Percentiles rank a stretch among this genome's conserved stretches.
Evolutionary conservation across 305 asterid genomes (phyloP).

Genomic region (Withania somnifera): DNA sequence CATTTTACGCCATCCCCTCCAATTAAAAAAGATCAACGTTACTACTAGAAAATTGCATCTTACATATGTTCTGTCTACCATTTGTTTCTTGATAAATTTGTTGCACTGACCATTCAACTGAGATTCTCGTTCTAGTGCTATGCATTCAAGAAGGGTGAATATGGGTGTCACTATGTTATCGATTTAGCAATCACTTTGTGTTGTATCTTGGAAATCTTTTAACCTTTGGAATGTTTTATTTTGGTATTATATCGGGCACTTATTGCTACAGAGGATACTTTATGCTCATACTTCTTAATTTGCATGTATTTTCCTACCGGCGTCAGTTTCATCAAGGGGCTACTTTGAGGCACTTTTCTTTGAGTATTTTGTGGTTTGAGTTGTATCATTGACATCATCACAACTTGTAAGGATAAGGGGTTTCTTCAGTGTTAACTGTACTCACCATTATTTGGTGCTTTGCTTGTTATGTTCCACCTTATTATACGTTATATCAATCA

Average conservation of each 20-base stretch:
- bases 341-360: background rate
- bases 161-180: background rate
- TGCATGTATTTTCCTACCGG: background rate
- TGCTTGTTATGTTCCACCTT: background rate
- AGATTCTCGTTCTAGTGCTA: background rate
- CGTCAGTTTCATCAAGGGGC: background rate
- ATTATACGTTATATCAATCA: background rate
- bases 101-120: background rate
- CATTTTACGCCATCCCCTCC: background rate
- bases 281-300: background rate
- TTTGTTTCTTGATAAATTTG: background rate
- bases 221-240: background rate
- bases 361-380: background rate
- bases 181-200: background rate
- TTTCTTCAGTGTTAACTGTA: background rate
- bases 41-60: background rate
- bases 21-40: background rate
- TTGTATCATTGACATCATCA: background rate
- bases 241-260: background rate
- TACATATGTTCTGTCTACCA: background rate
- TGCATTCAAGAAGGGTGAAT: background rate
- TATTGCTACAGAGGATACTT: background rate
- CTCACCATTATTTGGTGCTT: constrained; percentile 1
- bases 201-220: background rate
- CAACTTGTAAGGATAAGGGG: background rate